Conservation (phyloP, 805 yeast genomes). For the Spathaspora arborariae region DNA sequence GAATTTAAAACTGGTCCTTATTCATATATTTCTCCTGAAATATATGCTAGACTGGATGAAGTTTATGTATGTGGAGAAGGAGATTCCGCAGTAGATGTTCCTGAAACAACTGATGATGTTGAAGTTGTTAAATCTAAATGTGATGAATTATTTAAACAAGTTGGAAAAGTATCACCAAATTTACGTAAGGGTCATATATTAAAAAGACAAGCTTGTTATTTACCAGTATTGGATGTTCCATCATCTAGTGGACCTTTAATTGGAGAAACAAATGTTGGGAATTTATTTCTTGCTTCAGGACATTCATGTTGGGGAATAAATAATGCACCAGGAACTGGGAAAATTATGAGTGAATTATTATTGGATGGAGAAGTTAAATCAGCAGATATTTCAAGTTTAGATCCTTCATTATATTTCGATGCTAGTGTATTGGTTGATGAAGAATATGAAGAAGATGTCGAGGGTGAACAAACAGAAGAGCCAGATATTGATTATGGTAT, state of each 20-base stretch:
- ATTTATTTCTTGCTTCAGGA: constrained; percentile 79
- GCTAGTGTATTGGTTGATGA: constrained; percentile 45
- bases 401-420: constrained; percentile 85
- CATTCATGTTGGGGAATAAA: constrained; percentile 99
- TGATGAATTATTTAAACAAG: constrained; percentile 79
- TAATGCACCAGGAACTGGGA: constrained; percentile 97
- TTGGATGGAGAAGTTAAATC: constrained; percentile 77
- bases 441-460: constrained; percentile 8
- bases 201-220: constrained; percentile 88
- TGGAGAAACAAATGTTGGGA: constrained; percentile 87
- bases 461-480: neutral
- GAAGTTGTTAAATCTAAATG: constrained; percentile 84
- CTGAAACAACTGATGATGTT: constrained; percentile 92
- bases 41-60: constrained; percentile 93
- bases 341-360: constrained; percentile 80
- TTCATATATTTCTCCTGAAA: constrained; percentile 83
- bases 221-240: constrained; percentile 92
- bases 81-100: constrained; percentile 83
- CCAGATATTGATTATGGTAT: constrained; percentile 5
- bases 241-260: constrained; percentile 89
- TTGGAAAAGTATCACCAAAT: constrained; percentile 68
- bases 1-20: constrained; percentile 71
- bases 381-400: constrained; percentile 78
- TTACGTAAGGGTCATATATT: constrained; percentile 70
- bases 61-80: constrained; percentile 98